Evolutionary conservation across 441 rosid genomes (phyloP), one percentile per base, ranked within the genome.

Genomic region (Brassica balearica): DNA sequence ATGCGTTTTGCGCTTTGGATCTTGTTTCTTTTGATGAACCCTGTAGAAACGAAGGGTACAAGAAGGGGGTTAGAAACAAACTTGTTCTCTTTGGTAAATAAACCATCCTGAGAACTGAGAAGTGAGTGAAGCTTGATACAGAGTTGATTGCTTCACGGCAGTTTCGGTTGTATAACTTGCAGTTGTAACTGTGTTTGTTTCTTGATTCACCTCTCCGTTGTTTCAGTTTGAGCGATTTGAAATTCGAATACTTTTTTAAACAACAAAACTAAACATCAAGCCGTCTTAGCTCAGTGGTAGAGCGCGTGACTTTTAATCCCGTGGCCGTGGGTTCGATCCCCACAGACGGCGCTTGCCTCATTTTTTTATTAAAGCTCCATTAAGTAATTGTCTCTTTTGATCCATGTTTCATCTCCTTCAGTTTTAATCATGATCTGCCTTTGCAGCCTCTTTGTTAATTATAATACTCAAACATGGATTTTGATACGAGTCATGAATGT

Each of bases 271-370:
- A 36, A 36, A 7, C 51, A 65, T 2, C 25, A 41, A 55, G 84
- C 86, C 81, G 81, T 76, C 82, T 81, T 84, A 84, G 84, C 83
- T 84, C 86, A 84, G 83, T 71, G 86, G 83, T 84, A 79, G 85
- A 79, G 87, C 85, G 82, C 82, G 77, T 84, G 87, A 80, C 85
- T 82, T 84, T 81, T 84, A 84, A 84, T 79, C 84, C 80, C 72
- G 84, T 84, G 86, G 86, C 73, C 82, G 82, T 71, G 84, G 86
- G 83, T 73, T 84, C 75, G 80, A 84, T 81, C 51, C 78, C 82
- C 82, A 60, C 69, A 78, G 70, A 67, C 82, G 75, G 82, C 75
- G 82, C 4, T 3, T 23, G 7, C 10, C 8, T 36, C 43, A 2
- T 0, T 20, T 58, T 63, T 63, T 63, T 63, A 1, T 12, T 4